Evolutionary conservation across 768 basidiomycete genomes (phyloP).

Genomic region (Lactarius vividus): DNA sequence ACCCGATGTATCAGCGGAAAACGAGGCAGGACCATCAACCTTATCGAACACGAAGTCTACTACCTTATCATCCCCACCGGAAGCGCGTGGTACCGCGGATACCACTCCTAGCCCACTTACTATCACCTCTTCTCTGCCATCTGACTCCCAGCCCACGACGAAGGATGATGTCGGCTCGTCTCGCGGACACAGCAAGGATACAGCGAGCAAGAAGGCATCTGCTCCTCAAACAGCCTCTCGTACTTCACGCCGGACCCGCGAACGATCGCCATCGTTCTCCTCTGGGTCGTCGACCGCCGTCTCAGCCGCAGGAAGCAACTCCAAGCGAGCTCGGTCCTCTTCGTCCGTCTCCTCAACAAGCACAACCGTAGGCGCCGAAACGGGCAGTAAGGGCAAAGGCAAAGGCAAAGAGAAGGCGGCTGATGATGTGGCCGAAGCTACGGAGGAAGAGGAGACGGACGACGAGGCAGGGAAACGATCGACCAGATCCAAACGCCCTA

Average conservation of each 20-base stretch:
- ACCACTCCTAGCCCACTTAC: slow-evolving; percentile 26
- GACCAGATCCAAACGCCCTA: neutral
- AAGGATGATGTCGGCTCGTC: slow-evolving; percentile 20
- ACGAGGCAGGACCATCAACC: slow-evolving; percentile 11
- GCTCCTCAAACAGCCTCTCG: slow-evolving; percentile 10
- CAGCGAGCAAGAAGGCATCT: slow-evolving; percentile 7
- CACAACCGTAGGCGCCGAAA: slow-evolving; percentile 15
- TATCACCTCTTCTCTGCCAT: slow-evolving; percentile 18
- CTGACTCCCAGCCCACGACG: slow-evolving; percentile 8
- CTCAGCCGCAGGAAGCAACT: slow-evolving; percentile 16
- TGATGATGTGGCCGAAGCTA: slow-evolving; percentile 5
- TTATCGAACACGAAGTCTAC: neutral
- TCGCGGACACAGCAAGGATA: slow-evolving; percentile 16
- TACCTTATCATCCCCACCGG: slow-evolving; percentile 1
- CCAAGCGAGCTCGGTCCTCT: slow-evolving; percentile 26
- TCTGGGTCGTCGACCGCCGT: slow-evolving; percentile 26
- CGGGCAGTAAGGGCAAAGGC: neutral
- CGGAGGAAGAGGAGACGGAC: slow-evolving; percentile 17
- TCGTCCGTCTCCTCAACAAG: slow-evolving; percentile 24
- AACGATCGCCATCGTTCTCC: slow-evolving; percentile 21
- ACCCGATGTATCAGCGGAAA: neutral
- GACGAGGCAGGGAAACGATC: slow-evolving; percentile 11
- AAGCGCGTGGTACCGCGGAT: slow-evolving; percentile 9
- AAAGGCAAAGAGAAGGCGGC: slow-evolving; percentile 25
- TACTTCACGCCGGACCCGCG: slow-evolving; percentile 16